Evolutionary conservation across 2,329 filamentous ascomycete genomes (phyloP).

Genomic region (Alternaria conjuncta): DNA sequence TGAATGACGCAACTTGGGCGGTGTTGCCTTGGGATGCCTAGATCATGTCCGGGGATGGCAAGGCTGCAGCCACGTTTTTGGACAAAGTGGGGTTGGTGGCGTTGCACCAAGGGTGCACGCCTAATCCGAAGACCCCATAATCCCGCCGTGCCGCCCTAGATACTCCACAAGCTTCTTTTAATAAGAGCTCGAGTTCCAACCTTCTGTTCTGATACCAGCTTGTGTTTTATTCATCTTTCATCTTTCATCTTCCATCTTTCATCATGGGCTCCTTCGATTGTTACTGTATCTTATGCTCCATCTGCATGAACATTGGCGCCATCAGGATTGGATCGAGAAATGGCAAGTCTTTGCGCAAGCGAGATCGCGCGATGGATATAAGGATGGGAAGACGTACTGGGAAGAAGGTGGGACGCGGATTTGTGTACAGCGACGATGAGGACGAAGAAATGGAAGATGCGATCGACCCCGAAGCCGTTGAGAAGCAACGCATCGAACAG

Average conservation of each 20-base stretch:
- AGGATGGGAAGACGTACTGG: constrained; percentile 4
- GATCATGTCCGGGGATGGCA: background rate
- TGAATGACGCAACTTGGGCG: background rate
- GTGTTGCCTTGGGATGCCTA: constrained; percentile 1
- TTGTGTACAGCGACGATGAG: background rate
- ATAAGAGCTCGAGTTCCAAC: background rate
- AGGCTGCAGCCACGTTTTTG: background rate
- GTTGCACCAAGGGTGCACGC: constrained; percentile 2
- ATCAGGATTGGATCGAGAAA: constrained; percentile 12
- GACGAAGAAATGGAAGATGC: constrained; percentile 1
- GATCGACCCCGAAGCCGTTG: background rate
- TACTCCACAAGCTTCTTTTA: background rate
- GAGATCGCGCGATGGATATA: constrained; percentile 6
- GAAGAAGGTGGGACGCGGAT: constrained; percentile 6
- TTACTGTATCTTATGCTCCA: constrained; percentile 27
- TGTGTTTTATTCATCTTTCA: background rate
- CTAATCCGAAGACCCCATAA: background rate
- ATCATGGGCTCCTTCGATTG: constrained; percentile 27
- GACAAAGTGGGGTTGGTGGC: background rate
- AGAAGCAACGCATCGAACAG: background rate
- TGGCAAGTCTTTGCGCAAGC: constrained; percentile 7
- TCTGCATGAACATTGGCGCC: constrained; percentile 2
- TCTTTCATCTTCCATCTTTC: background rate
- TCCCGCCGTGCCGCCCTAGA: background rate
- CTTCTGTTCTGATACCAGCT: background rate